Percentiles rank a stretch among this genome's conserved stretches.
Evolutionary conservation across 2,329 filamentous ascomycete genomes (phyloP).

Genomic region (Nigrospora oryzae): DNA sequence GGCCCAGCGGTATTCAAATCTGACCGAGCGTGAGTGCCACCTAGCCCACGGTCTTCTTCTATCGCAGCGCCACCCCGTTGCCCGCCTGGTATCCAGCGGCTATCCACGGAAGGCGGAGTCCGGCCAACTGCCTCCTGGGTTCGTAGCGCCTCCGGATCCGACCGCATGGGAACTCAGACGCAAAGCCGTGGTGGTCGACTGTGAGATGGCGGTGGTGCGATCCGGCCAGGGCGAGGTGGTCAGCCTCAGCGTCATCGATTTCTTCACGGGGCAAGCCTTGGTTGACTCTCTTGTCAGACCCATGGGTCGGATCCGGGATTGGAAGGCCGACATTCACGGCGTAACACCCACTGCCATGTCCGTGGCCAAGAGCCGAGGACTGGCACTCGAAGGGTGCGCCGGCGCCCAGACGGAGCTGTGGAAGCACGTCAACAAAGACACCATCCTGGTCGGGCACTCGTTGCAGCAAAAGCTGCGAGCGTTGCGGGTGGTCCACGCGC

Average conservation of each 20-base stretch:
- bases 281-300: slow-evolving; percentile 29
- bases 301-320: slow-evolving; percentile 16
- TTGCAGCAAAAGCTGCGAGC: slow-evolving; percentile 30
- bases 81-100: not conserved
- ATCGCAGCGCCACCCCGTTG: not conserved
- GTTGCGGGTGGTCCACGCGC: slow-evolving; percentile 27
- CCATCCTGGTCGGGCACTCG: slow-evolving; percentile 35
- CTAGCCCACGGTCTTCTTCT: not conserved
- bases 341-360: slow-evolving; percentile 21
- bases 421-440: slow-evolving; percentile 27
- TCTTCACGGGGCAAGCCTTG: slow-evolving; percentile 31
- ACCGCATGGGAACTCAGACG: slow-evolving; percentile 6
- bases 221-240: slow-evolving; percentile 6
- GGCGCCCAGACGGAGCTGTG: slow-evolving; percentile 29
- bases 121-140: not conserved
- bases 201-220: slow-evolving; percentile 30
- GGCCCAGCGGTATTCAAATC: too few relatives aligned
- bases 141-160: not conserved
- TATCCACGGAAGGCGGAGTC: not conserved
- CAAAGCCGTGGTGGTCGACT: slow-evolving; percentile 28
- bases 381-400: slow-evolving; percentile 26
- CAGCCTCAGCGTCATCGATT: slow-evolving; percentile 21
- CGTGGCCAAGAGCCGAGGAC: slow-evolving; percentile 15
- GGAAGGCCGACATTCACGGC: slow-evolving; percentile 27
- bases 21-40: too few relatives aligned